phyloP scores from a whole-genome alignment of 768 basidiomycete species.

The Boletellus sp. region DNA sequence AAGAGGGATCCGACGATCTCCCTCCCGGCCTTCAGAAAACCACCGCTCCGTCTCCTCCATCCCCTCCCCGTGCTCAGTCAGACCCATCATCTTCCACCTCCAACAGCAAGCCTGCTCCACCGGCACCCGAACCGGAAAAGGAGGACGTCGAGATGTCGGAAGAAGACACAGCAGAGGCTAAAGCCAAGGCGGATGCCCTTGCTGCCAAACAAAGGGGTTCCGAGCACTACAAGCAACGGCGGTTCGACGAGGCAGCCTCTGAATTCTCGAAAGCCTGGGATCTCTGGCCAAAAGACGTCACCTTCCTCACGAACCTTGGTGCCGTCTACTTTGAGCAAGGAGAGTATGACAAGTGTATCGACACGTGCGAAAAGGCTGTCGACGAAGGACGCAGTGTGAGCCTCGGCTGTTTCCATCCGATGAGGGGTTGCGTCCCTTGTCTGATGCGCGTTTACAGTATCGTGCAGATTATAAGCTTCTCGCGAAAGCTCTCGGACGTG shows the following conservation, averaged over 20 bases:
- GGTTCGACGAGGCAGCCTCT: constrained; percentile 72
- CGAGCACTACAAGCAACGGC: constrained; percentile 81
- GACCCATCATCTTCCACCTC: constrained; percentile 44
- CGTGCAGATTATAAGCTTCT: constrained; percentile 93
- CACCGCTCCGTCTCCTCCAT: constrained; percentile 19
- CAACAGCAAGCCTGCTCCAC: constrained; percentile 33
- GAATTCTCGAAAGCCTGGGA: constrained; percentile 91
- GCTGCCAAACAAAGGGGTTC: constrained; percentile 75
- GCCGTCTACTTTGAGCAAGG: constrained; percentile 94
- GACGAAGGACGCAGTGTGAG: constrained; percentile 84
- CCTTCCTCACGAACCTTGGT: constrained; percentile 86
- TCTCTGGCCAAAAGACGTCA: constrained; percentile 86
- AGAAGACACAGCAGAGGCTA: constrained; percentile 65
- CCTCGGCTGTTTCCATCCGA: not conserved
- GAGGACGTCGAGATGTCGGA: constrained; percentile 68
- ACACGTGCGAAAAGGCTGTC: constrained; percentile 92
- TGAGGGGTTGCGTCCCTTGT: not conserved
- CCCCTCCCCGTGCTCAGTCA: constrained; percentile 30
- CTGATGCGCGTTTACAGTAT: constrained; percentile 40
- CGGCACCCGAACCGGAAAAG: constrained; percentile 38
- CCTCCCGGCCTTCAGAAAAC: constrained; percentile 52
- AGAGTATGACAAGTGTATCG: constrained; percentile 86
- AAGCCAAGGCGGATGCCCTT: constrained; percentile 73
- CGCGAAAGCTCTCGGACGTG: constrained; percentile 91
- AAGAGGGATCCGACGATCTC: constrained; percentile 79